A percentile compares a stretch with the other conserved stretches of the same genome.
Evolutionary conservation across 305 asterid genomes (phyloP).

Genomic region (Euphrasia arctica): DNA sequence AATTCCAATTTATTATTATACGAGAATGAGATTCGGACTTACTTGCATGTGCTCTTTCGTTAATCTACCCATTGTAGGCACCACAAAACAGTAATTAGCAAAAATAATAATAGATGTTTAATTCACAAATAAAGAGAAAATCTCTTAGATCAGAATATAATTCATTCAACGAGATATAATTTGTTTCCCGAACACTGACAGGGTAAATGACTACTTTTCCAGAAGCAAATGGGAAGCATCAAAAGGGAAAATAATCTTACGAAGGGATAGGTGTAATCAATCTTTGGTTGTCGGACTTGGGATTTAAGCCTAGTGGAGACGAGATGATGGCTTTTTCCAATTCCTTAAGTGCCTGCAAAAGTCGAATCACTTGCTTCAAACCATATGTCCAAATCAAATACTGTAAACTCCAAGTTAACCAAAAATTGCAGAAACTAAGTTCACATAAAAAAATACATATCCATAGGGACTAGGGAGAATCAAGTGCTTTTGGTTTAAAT

Average conservation of each 20-base stretch:
- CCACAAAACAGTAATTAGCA: slow-evolving; percentile 27
- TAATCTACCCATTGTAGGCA: slow-evolving; percentile 54
- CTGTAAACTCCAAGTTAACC: not conserved
- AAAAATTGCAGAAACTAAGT: not conserved
- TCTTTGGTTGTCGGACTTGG: slow-evolving; percentile 66
- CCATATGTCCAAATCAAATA: slow-evolving; percentile 12
- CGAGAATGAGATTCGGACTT: slow-evolving; percentile 26
- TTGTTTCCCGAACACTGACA: slow-evolving; percentile 14
- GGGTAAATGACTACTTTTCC: slow-evolving; percentile 8
- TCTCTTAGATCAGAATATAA: not conserved
- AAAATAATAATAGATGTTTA: slow-evolving; percentile 15
- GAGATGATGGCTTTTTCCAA: slow-evolving; percentile 80
- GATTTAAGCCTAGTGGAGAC: slow-evolving; percentile 93
- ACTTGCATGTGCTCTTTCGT: slow-evolving; percentile 95
- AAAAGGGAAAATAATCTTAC: slow-evolving; percentile 42
- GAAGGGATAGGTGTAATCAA: slow-evolving; percentile 80
- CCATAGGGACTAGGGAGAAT: not conserved
- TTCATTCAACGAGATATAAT: slow-evolving; percentile 20
- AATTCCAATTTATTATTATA: slow-evolving; percentile 15
- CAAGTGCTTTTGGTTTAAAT: not conserved
- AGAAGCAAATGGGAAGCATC: slow-evolving; percentile 11
- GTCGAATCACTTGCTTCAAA: slow-evolving; percentile 19
- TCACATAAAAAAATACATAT: not conserved
- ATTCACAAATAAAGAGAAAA: slow-evolving; percentile 7
- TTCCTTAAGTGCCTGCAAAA: slow-evolving; percentile 76